Base-by-base conservation (phyloP, 1,139 yeast species). In the Trichomonascaceae sp. region DNA sequence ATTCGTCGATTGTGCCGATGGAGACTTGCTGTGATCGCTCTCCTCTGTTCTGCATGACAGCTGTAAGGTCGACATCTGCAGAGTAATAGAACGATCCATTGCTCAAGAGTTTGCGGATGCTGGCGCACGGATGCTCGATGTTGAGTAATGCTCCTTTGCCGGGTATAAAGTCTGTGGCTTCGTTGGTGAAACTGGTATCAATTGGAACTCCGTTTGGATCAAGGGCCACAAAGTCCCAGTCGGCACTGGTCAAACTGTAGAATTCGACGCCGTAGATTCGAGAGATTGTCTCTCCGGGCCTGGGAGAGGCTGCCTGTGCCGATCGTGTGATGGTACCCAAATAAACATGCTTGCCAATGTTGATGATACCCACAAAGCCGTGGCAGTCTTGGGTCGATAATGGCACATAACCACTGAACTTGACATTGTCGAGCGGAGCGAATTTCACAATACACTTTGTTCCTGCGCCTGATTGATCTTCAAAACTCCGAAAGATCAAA, bases 71-170 rank as follows among this genome's bases (percentile, higher is more conserved):
- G 56, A 85, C 89, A 56, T 85, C 92, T 13, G 85, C 74, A 30
- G 95, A 82, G 58, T 78, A 92, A 56, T 84, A 89, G 53, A 89
- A 92, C 2, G 93, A 80, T 4, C 97, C 97, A 52, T 80, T 80
- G 22, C 79, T 69, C 35, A 92, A 60, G 32, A 92, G 62, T 52
- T 84, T 85, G 45, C 76, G 70, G 42, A 89, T 58, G 37, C 77
- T 89, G 33, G 67, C 69, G 51, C 97, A 87, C 0, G 98, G 98
- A 51, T 89, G 95, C 39, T 73, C 79, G 13, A 65, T 56, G 29
- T 6, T 11, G 11, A 20, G 23, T 20, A 20, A 11, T 8, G 43
- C 39, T 34, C 39, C 27, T 40, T 48, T 27, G 49, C 54, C 41
- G 41, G 43, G 15, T 43, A 30, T n/a, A 13, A 20, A 20, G 11